Conservation (phyloP, 140 eudicot species). For the Flaveria floridana region DNA sequence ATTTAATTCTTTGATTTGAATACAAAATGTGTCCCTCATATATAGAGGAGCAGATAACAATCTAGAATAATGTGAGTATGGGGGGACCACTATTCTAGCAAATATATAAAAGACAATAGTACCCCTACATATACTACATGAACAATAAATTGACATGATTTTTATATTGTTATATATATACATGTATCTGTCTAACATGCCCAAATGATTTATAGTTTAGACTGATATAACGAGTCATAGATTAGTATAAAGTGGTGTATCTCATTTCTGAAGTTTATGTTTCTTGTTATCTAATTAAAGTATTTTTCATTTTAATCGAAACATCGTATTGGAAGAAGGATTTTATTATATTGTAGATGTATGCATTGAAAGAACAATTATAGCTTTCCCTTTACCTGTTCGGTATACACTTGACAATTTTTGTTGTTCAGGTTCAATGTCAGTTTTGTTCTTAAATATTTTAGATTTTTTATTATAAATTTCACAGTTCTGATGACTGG, state of each 20-base stretch:
- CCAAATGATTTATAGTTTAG: not conserved
- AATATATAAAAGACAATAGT: too few relatives aligned
- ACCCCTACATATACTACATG: too few relatives aligned
- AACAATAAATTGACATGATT: too few relatives aligned
- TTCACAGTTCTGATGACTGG: not conserved
- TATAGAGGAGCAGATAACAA: too few relatives aligned
- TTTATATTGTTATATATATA: too few relatives aligned
- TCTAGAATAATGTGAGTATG: too few relatives aligned
- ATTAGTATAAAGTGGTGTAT: not conserved
- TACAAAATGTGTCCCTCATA: too few relatives aligned
- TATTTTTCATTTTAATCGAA: not conserved
- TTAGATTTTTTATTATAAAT: not conserved
- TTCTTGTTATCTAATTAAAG: not conserved
- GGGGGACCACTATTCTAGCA: too few relatives aligned
- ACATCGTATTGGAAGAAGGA: too few relatives aligned
- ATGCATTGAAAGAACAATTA: conserved; percentile 2
- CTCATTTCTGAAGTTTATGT: not conserved
- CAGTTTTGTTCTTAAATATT: not conserved
- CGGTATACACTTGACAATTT: not conserved
- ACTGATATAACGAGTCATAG: not conserved
- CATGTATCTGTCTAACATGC: too few relatives aligned
- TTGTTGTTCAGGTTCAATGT: not conserved
- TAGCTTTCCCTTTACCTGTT: not conserved
- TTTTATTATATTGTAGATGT: not conserved
- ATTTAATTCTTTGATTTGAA: too few relatives aligned